phyloP scores from a whole-genome alignment of 148 eudicot species.

The Arbutus unedo region DNA sequence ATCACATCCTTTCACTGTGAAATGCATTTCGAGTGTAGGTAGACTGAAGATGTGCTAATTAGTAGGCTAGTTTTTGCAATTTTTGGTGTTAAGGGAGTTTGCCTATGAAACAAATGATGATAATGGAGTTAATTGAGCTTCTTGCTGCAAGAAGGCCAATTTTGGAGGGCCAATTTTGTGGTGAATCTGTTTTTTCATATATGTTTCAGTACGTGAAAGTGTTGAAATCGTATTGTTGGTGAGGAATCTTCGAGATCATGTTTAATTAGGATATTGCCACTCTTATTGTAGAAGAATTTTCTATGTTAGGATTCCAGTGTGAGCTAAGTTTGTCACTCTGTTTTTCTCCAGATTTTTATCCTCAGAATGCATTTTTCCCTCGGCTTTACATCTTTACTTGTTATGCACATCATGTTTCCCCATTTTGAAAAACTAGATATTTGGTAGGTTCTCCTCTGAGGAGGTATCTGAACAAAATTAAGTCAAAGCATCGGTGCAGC shows the following conservation, averaged over 20 bases:
- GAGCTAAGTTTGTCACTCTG: neutral
- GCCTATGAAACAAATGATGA: neutral
- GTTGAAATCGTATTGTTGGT: neutral
- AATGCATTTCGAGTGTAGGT: neutral
- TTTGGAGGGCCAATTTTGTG: neutral
- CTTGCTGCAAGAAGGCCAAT: neutral
- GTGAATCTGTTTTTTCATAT: neutral
- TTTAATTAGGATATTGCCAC: neutral
- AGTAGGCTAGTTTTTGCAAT: neutral
- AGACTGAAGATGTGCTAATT: neutral
- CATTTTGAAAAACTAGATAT: neutral
- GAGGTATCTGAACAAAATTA: slow-evolving; percentile 98
- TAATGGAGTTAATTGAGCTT: neutral
- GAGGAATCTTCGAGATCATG: neutral
- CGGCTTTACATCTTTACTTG: neutral
- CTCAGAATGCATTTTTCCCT: neutral
- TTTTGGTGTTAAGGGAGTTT: neutral
- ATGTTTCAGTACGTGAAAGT: neutral
- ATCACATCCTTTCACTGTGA: neutral
- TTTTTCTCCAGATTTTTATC: neutral
- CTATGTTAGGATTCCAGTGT: neutral
- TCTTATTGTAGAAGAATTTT: neutral
- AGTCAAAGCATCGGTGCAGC: slow-evolving; percentile 95
- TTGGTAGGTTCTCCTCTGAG: slow-evolving; percentile 72
- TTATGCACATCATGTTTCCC: neutral